Percentiles rank a stretch among this genome's conserved stretches.
phyloP scores from a whole-genome alignment of 2,329 filamentous ascomycete genomes.

The Verticillium alfalfae region DNA sequence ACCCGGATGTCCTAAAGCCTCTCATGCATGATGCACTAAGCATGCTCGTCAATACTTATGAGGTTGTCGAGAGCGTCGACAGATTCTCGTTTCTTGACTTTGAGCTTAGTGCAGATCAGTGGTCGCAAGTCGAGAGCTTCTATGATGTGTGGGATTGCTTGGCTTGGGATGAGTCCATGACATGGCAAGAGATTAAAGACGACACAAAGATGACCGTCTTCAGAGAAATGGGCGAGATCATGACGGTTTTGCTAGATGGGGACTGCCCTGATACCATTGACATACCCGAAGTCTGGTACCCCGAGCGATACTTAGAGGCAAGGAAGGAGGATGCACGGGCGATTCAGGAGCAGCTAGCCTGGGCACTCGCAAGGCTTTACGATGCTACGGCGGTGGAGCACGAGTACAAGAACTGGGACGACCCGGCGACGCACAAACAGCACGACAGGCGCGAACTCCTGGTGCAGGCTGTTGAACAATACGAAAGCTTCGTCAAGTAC shows the following conservation, averaged over 20 bases:
- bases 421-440: conserved; percentile 9
- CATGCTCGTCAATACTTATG: conserved; percentile 22
- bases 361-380: conserved; percentile 14
- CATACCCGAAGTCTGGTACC: conserved; percentile 46
- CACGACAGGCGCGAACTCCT: conserved; percentile 24
- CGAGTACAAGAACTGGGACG: conserved; percentile 13
- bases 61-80: conserved; percentile 21
- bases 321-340: conserved; percentile 39
- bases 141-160: conserved; percentile 44
- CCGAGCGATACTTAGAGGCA: conserved; percentile 44
- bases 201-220: conserved; percentile 36
- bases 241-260: conserved; percentile 39
- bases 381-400: conserved; percentile 9
- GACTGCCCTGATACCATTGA: conserved; percentile 37
- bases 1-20: conserved; percentile 16
- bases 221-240: conserved; percentile 41
- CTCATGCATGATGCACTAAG: conserved; percentile 21
- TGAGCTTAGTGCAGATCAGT: conserved; percentile 27
- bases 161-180: conserved; percentile 39
- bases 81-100: conserved; percentile 37
- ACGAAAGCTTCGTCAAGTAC: conserved; percentile 20
- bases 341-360: conserved; percentile 31
- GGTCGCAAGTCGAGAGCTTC: conserved; percentile 31
- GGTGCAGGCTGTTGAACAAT: conserved; percentile 16
- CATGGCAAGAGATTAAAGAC: conserved; percentile 25